A percentile compares a stretch with the other conserved stretches of the same genome.
Conservation (phyloP, 2,329 filamentous ascomycete genomes). For the Cercospora citrullina region DNA sequence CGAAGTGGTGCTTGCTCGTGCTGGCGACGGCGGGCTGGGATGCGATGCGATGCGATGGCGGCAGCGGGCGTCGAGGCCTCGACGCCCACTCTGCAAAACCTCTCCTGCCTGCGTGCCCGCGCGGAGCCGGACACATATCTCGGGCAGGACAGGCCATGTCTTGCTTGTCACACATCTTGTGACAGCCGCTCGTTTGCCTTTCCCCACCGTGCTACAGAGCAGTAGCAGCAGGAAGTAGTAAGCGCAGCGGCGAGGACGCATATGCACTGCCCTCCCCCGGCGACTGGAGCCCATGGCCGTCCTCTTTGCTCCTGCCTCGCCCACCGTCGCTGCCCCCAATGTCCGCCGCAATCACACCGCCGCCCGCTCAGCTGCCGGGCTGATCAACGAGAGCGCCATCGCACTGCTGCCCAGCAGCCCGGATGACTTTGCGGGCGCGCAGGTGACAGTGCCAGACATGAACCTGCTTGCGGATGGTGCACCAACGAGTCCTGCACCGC, state of each 20-base stretch:
- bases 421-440: neutral
- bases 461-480: conserved; percentile 34
- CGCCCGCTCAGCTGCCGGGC: neutral
- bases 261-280: neutral
- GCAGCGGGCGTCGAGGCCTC: neutral
- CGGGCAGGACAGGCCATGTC: neutral
- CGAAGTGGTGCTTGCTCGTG: neutral
- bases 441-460: conserved; percentile 23
- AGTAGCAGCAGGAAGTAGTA: neutral
- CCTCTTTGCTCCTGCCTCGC: neutral
- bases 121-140: neutral
- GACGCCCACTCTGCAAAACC: neutral
- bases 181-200: neutral
- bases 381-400: neutral
- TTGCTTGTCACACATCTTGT: neutral
- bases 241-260: neutral
- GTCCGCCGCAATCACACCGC: neutral
- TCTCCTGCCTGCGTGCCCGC: neutral
- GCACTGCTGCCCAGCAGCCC: neutral
- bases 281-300: neutral
- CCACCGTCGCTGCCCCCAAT: neutral
- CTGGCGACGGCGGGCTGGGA: neutral
- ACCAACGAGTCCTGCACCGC: conserved; percentile 8
- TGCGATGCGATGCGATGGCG: neutral
- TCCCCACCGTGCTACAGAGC: neutral